Base-by-base conservation (phyloP, 768 basidiomycete genomes). In the Leccinum uliginosum region DNA sequence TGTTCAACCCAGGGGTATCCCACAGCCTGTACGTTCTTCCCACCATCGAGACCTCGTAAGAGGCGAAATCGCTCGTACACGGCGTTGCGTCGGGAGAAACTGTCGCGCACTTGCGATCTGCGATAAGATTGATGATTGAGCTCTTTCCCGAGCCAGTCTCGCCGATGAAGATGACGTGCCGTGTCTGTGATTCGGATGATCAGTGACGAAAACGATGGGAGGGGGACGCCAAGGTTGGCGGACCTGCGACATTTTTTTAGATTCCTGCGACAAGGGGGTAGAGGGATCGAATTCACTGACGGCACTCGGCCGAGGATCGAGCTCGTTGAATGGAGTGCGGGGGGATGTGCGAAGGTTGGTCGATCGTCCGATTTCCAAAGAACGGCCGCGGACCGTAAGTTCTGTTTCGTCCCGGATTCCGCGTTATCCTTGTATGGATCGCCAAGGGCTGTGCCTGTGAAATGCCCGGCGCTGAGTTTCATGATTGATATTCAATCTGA, bases 71-170 rank as follows among this genome's bases (percentile, higher is more conserved):
- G 26, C 65, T 56, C 3, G 78, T 78, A 57, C 71, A 75, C 0
- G 73, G 74, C 1, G 23, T 17, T 0, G 62, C 69, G 2, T 67
- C 60, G 32, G 65, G 64, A 5, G 75, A 73, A 6, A 66, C 64
- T 0, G 7, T 12, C 3, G 76, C 73, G 4, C 15, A 35, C 1
- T 67, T 30, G 6, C 30, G 24, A 21, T 58, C 66, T 6, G 60
- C 59, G 43, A 78, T 59, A 66, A 80, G 72, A 51, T 78, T 79
- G 57, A 79, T 66, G 21, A 78, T 61, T 0, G 75, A 76, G 58
- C 75, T 77, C 61, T 79, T 80, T 10, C 74, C 69, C 1, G 61
- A 57, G 43, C 69, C 71, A 1, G 59, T 65, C 48, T 71, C 71
- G 29, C 71, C 73, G 49, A 80, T 76, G 54, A 67, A 76, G 35